These are phyloP conservation scores for Pythium guiyangense DNA, from an alignment of 352 stramenopile species.

Conservation along the genomic window DNA sequence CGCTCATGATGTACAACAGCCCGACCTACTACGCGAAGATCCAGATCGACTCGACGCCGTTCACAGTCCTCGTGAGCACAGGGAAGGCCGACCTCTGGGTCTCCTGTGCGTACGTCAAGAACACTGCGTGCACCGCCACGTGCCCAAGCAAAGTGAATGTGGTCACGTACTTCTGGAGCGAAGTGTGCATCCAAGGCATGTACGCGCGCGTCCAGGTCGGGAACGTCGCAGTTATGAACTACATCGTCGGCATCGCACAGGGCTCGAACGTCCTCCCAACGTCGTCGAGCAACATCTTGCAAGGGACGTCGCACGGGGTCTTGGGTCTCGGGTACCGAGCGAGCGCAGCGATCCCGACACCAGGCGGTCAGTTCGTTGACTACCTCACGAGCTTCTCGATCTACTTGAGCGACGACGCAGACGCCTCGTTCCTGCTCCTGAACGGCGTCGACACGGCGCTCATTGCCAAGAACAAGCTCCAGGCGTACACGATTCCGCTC, in stretches of 20 bases:
- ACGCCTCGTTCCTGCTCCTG: conserved; percentile 61
- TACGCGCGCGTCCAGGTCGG: conserved; percentile 41
- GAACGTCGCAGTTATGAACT: conserved; percentile 32
- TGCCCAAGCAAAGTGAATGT: conserved; percentile 32
- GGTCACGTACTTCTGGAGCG: conserved; percentile 63
- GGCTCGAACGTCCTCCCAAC: conserved; percentile 40
- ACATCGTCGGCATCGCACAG: conserved; percentile 53
- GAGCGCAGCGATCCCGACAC: conserved; percentile 42
- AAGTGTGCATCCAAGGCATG: conserved; percentile 52
- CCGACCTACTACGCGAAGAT: conserved; percentile 66
- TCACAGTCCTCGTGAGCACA: conserved; percentile 62
- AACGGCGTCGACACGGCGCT: conserved; percentile 61
- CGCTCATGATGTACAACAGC: conserved; percentile 37
- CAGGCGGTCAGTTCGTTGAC: conserved; percentile 46
- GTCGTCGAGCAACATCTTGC: conserved; percentile 30
- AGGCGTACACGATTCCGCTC: conserved; percentile 38
- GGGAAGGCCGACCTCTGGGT: conserved; percentile 78
- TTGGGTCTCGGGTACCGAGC: conserved; percentile 57
- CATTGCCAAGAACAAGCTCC: conserved; percentile 40
- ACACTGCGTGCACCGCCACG: conserved; percentile 28
- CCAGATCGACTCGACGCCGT: conserved; percentile 30
- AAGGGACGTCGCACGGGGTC: conserved; percentile 48
- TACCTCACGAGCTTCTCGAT: conserved; percentile 68
- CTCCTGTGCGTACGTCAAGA: conserved; percentile 49
- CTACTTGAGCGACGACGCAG: conserved; percentile 42